Evolutionary conservation across 2,329 filamentous ascomycete species (phyloP).

Genomic region (Aureobasidium sp.): DNA sequence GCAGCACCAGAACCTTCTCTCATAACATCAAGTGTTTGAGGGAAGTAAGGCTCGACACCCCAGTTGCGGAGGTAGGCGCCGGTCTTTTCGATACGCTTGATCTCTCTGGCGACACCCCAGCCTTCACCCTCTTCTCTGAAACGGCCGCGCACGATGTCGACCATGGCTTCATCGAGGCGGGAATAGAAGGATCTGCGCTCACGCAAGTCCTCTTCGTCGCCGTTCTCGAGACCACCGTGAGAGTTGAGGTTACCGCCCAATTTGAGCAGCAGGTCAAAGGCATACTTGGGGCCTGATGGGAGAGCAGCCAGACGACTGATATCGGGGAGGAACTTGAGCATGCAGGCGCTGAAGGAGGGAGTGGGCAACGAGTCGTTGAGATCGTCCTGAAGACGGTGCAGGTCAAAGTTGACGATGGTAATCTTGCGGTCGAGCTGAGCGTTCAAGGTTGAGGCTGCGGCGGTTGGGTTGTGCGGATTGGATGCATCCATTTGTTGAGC

Average conservation of each 20-base stretch:
- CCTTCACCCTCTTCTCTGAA: constrained; percentile 42
- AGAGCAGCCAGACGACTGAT: constrained; percentile 42
- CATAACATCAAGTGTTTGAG: constrained; percentile 44
- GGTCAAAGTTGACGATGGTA: constrained; percentile 49
- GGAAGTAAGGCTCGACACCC: constrained; percentile 47
- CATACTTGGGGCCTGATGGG: constrained; percentile 39
- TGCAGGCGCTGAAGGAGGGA: constrained; percentile 44
- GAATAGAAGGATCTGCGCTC: constrained; percentile 43
- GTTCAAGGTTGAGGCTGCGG: constrained; percentile 43
- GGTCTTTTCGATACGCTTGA: constrained; percentile 49
- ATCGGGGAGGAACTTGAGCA: constrained; percentile 47
- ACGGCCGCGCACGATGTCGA: constrained; percentile 41
- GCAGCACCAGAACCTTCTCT: constrained; percentile 20
- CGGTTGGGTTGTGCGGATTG: constrained; percentile 30
- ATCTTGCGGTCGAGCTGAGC: constrained; percentile 51
- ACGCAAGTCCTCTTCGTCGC: constrained; percentile 38
- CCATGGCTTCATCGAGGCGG: constrained; percentile 42
- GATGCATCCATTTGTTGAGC: constrained; percentile 45
- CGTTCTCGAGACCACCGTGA: constrained; percentile 43
- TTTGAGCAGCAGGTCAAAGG: constrained; percentile 47
- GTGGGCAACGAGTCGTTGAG: constrained; percentile 46
- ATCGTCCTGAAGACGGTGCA: constrained; percentile 47
- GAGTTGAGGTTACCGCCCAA: constrained; percentile 48
- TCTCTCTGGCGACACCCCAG: constrained; percentile 45
- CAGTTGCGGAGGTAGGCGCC: constrained; percentile 43